Base-by-base conservation (phyloP, 2,329 filamentous ascomycete genomes). In the Fusarium domesticum region DNA sequence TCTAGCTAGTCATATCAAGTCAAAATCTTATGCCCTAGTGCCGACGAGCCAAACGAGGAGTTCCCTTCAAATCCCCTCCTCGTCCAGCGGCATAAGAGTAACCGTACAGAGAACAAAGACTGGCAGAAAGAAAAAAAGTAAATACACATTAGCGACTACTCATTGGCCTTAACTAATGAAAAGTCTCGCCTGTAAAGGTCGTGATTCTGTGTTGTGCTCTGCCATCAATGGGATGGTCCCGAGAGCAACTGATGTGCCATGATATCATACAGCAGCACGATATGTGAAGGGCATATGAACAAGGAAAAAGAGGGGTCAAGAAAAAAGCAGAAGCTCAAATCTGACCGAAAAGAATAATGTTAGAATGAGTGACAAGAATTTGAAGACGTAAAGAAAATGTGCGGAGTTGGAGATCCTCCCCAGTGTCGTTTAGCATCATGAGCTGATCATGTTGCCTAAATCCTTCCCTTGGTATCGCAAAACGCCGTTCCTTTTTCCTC, bases 91-190 rank as follows among this genome's bases (percentile, higher is more conserved):
- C 53, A 44, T 49, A 39, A 38, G 52, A 41, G 51, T 42, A 51
- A 55, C 42, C 51, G 46, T 37, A 48, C 50, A 48, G 48, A 42
- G 49, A 47, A 45, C 37, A 43, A 56, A 45, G 54, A 51, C 59
- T 54, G 51, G 54, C 54, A 59, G 49, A 40, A 43, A 11, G 18
- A 37, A 23, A 19, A 14, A 20, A 52, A 54, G 36, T 54, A 59
- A 53, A 58, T 61, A 58, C 49, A 61, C 57, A 56, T 61, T 58
- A 53, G 54, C 58, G 54, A 58, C 54, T 58, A 54, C 51, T 50
- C 56, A 51, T 49, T 48, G 47, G 42, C 38, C 17, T 23, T 23
- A 10, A 7, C 32, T 15, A 35, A 39, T 39, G 38, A 46, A 28
- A 36, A 45, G 38, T 42, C 44, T 39, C 47, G 43, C 31, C 40